Percentiles rank a stretch among this genome's conserved stretches.
phyloP scores from a whole-genome alignment of 352 stramenopile species.

The Globisporangium yorkense region DNA sequence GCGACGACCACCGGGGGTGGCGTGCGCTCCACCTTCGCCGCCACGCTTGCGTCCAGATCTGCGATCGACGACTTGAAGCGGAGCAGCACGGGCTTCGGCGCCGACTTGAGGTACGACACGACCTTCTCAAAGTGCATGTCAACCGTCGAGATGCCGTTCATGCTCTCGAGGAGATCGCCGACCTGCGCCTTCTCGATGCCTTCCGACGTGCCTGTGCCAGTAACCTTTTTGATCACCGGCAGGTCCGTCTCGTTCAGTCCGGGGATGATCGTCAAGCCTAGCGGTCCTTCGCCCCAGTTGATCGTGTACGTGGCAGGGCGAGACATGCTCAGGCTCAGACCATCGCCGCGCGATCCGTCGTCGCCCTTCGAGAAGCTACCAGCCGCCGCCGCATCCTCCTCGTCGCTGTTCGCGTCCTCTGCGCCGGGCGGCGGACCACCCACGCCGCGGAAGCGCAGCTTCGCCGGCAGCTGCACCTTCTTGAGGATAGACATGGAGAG shows the following conservation, averaged over 20 bases:
- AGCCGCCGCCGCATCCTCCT: background rate
- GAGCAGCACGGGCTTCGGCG: conserved; percentile 72
- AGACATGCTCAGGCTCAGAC: conserved; percentile 36
- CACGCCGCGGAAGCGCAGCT: conserved; percentile 80
- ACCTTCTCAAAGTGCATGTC: conserved; percentile 81
- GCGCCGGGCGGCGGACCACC: conserved; percentile 41
- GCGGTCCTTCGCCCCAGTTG: conserved; percentile 74
- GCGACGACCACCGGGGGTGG: background rate
- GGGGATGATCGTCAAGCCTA: conserved; percentile 83
- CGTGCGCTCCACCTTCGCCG: conserved; percentile 1
- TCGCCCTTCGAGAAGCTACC: conserved; percentile 6
- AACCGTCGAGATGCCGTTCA: conserved; percentile 66
- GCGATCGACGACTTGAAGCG: conserved; percentile 47
- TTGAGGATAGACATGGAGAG: conserved; percentile 88
- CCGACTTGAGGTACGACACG: conserved; percentile 74
- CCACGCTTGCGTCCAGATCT: conserved; percentile 20
- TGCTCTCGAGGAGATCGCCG: conserved; percentile 74
- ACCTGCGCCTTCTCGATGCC: conserved; percentile 81
- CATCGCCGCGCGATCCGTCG: conserved; percentile 18
- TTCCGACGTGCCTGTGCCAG: conserved; percentile 66
- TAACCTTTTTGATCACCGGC: conserved; percentile 87
- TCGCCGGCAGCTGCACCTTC: conserved; percentile 81
- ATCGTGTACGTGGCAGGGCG: conserved; percentile 64
- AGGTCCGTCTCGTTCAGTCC: conserved; percentile 71
- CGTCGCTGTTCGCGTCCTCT: conserved; percentile 15